Evolutionary conservation across 2,329 filamentous ascomycete genomes (phyloP).

Genomic region (Saccharata proteae): DNA sequence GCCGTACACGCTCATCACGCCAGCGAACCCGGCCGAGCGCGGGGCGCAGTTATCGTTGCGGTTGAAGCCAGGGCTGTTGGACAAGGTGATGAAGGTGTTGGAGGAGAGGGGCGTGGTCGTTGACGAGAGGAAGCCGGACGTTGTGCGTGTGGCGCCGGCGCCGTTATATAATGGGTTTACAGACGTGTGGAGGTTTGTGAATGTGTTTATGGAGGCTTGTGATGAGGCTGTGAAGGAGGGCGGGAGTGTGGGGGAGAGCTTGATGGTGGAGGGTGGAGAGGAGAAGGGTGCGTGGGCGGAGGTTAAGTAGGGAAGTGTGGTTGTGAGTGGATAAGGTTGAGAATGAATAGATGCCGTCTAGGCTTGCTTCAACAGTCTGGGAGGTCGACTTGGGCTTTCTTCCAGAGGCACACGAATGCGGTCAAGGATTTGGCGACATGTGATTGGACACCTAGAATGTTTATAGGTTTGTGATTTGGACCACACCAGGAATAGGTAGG

Average conservation of each 20-base stretch:
- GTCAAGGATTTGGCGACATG: too few species aligned
- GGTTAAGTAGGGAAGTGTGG: background rate
- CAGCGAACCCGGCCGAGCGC: conserved; percentile 52
- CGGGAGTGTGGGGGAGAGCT: background rate
- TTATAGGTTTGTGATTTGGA: too few species aligned
- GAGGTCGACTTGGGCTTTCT: too few species aligned
- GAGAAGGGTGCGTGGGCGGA: background rate
- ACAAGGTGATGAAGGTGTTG: conserved; percentile 51
- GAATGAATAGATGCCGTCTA: too few species aligned
- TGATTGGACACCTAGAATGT: too few species aligned
- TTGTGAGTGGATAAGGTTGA: too few species aligned
- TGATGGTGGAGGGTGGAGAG: background rate
- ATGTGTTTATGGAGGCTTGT: conserved; percentile 8
- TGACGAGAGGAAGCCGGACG: conserved; percentile 75
- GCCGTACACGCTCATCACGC: conserved; percentile 52
- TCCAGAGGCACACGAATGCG: too few species aligned
- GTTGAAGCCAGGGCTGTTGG: conserved; percentile 55
- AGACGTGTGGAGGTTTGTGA: conserved; percentile 52
- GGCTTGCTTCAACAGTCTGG: too few species aligned
- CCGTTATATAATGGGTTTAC: conserved; percentile 73
- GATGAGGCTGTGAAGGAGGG: conserved; percentile 1
- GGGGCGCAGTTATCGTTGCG: conserved; percentile 71
- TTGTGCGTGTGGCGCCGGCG: conserved; percentile 71
- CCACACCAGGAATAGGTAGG: too few species aligned
- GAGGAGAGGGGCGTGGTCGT: conserved; percentile 60